Evolutionary conservation across 345 rosid genomes (phyloP), one percentile per base, ranked within the genome.

Genomic region (Salix udensis): DNA sequence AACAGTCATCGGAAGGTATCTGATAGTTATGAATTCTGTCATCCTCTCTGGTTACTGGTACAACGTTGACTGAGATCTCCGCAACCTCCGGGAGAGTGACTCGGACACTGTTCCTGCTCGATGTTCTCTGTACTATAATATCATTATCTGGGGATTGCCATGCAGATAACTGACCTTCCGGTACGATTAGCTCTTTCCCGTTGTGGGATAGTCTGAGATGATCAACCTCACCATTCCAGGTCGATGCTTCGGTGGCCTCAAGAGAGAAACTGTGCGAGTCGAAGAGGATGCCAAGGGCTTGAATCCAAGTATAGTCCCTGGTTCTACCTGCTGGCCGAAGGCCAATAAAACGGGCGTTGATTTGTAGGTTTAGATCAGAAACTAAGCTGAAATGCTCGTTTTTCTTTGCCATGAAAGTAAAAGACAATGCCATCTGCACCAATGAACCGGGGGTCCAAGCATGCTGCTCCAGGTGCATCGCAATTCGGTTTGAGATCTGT

Each of bases 261-360:
- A 90, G 82, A 31, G 93, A 85, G 84, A 90, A 88, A 21, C 74
- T 81, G 66, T 85, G 76, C 4, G 91, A 77, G 10, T 82, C 84
- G 28, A 87, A 88, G 71, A 88, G 84, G 30, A 91, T 53, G 3
- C 93, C 93, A 0, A 87, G 74, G 61, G 92, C 88, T 68, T 87
- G 90, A 48, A 90, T 87, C 94, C 94, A 90, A 4, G 94, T 88
- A 72, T 83, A 87, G 83, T 90, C 92, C 67, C 94, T 78, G 46
- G 37, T 58, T 24, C 92, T 72, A 0, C 88, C 90, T 36, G 74
- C 76, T 18, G 89, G 88, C 44, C 87, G 75, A n/a, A 75, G 90
- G 52, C 95, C 95, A 18, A 87, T 88, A 85, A 91, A 89, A 34
- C 87, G 85, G 24, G 87, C 87, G n/a, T 91, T 91, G 76, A 91